Evolutionary conservation across 2,329 filamentous ascomycete genomes (phyloP).

Genomic region (Sordariomycetes sp.): DNA sequence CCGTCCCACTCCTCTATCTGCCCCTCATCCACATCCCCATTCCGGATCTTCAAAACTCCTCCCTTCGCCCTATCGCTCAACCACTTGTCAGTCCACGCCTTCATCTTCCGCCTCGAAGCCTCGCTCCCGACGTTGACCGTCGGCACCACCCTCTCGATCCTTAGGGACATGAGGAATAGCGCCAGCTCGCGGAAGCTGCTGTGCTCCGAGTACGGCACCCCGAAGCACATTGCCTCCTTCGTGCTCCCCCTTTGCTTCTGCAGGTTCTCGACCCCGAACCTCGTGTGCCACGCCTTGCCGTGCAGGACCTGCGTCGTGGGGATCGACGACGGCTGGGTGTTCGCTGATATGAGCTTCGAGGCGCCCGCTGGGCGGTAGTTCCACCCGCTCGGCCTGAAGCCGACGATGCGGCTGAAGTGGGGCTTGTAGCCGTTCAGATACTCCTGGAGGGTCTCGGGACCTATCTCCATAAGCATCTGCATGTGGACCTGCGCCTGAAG

Average conservation of each 20-base stretch:
- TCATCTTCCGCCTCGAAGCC: conserved; percentile 46
- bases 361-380: conserved; percentile 60
- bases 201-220: conserved; percentile 93
- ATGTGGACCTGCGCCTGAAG: conserved; percentile 90
- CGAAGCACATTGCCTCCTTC: conserved; percentile 74
- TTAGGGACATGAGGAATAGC: conserved; percentile 79
- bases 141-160: conserved; percentile 83
- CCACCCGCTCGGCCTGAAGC: conserved; percentile 90
- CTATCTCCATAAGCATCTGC: conserved; percentile 91
- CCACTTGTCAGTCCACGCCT: conserved; percentile 55
- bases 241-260: conserved; percentile 76
- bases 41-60: conserved; percentile 29
- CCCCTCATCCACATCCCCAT: conserved; percentile 20
- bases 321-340: conserved; percentile 35
- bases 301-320: conserved; percentile 42
- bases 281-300: conserved; percentile 60
- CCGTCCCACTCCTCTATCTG: conserved; percentile 25
- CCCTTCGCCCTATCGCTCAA: conserved; percentile 44
- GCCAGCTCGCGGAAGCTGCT: conserved; percentile 90
- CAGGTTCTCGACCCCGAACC: conserved; percentile 63
- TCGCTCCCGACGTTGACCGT: conserved; percentile 75
- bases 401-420: conserved; percentile 77
- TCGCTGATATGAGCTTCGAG: conserved; percentile 40
- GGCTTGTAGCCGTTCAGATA: conserved; percentile 74
- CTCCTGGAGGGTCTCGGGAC: conserved; percentile 80